phyloP scores from a whole-genome alignment of 2,329 filamentous ascomycete genomes.

The Sclerotinia subarctica region DNA sequence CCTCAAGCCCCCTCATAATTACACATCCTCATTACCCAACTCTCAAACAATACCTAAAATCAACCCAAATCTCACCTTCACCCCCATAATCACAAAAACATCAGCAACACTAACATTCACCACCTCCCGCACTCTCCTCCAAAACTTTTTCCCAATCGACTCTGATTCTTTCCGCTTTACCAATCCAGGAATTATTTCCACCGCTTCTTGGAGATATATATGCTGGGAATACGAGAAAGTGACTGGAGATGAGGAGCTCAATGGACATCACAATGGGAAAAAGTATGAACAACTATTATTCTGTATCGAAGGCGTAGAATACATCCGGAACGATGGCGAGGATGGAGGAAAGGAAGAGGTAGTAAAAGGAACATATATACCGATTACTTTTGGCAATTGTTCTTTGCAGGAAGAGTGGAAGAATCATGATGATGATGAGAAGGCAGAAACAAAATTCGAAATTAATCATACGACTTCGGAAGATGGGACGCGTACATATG shows the following conservation, averaged over 20 bases:
- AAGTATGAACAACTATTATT: background rate
- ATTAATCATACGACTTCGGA: background rate
- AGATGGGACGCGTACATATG: background rate
- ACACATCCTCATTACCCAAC: background rate
- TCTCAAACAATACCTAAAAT: slow-evolving; percentile 17
- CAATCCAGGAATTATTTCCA: slow-evolving; percentile 59
- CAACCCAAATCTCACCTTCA: slow-evolving; percentile 28
- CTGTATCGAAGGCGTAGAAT: background rate
- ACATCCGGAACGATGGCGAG: background rate
- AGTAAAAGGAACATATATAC: background rate
- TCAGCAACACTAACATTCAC: slow-evolving; percentile 35
- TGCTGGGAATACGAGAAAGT: background rate
- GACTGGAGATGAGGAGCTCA: too few species aligned
- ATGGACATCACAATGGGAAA: too few species aligned
- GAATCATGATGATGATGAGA: background rate
- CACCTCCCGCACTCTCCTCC: slow-evolving; percentile 41
- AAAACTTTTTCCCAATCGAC: slow-evolving; percentile 40
- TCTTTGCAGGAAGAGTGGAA: background rate
- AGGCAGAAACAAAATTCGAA: background rate
- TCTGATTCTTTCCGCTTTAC: slow-evolving; percentile 28
- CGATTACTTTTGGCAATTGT: background rate
- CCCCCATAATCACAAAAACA: slow-evolving; percentile 38
- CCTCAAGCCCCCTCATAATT: background rate
- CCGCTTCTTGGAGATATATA: slow-evolving; percentile 49
- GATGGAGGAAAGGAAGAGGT: background rate